These are phyloP conservation scores for Sporisorium sorghi DNA, from an alignment of 1,284 basidiomycete genomes.

Conservation along the genomic window DNA sequence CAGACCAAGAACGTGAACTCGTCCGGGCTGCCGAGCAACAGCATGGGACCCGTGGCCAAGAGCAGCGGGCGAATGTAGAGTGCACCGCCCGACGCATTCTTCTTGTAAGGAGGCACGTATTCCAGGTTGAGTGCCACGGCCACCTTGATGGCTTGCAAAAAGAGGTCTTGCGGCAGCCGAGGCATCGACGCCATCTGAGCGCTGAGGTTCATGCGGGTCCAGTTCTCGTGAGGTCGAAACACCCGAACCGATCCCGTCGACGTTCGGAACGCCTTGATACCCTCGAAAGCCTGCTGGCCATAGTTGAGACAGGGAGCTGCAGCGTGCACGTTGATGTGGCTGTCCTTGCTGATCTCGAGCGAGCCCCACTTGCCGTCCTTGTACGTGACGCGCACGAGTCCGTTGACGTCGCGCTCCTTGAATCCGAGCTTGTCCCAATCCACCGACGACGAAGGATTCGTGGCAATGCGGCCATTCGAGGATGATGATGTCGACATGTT, in stretches of 20 bases:
- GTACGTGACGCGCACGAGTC: slow-evolving; percentile 49
- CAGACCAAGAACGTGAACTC: slow-evolving; percentile 70
- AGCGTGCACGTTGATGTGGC: slow-evolving; percentile 65
- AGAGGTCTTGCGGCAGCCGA: slow-evolving; percentile 56
- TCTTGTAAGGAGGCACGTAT: slow-evolving; percentile 67
- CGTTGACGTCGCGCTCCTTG: slow-evolving; percentile 55
- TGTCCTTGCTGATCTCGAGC: slow-evolving; percentile 59
- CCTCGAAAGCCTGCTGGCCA: slow-evolving; percentile 68
- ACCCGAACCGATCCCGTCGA: slow-evolving; percentile 61
- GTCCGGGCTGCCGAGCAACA: slow-evolving; percentile 62
- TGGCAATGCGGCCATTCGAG: slow-evolving; percentile 37
- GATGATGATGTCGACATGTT: slow-evolving; percentile 27
- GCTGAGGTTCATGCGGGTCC: slow-evolving; percentile 62
- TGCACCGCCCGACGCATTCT: slow-evolving; percentile 60
- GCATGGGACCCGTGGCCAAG: slow-evolving; percentile 64
- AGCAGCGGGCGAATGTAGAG: slow-evolving; percentile 64
- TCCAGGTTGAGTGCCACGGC: slow-evolving; percentile 69
- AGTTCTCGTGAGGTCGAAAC: slow-evolving; percentile 70
- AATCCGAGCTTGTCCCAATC: slow-evolving; percentile 56
- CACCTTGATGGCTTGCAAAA: slow-evolving; percentile 58
- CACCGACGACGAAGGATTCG: slow-evolving; percentile 33
- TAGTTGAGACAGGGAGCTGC: slow-evolving; percentile 69
- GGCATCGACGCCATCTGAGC: slow-evolving; percentile 67
- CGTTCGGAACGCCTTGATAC: slow-evolving; percentile 67
- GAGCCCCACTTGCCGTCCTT: slow-evolving; percentile 61